Evolutionary conservation across 352 stramenopile species (phyloP).

Genomic region (Globisporangium echinulatum): DNA sequence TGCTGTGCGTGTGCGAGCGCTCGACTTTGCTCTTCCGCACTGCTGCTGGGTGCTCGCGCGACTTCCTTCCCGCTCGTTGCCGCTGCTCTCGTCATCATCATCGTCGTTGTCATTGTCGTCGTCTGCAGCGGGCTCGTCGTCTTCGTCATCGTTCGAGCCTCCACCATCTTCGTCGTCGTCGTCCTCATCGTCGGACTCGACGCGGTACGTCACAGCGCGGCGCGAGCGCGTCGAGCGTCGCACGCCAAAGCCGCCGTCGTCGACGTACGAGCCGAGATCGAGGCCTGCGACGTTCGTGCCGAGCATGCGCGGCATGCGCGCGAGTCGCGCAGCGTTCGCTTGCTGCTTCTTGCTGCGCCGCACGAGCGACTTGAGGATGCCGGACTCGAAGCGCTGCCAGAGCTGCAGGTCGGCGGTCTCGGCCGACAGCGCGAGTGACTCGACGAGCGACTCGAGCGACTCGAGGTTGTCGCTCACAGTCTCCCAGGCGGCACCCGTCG

Average conservation of each 20-base stretch:
- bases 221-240: slow-evolving; percentile 39
- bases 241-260: slow-evolving; percentile 21
- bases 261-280: slow-evolving; percentile 19
- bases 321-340: slow-evolving; percentile 32
- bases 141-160: slow-evolving; percentile 10
- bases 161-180: slow-evolving; percentile 22
- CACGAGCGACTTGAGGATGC: slow-evolving; percentile 43
- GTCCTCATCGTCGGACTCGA: slow-evolving; percentile 29
- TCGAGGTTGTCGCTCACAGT: slow-evolving; percentile 51
- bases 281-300: slow-evolving; percentile 16
- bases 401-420: slow-evolving; percentile 46
- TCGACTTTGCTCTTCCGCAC: slow-evolving; percentile 3
- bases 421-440: slow-evolving; percentile 40
- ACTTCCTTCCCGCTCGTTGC: slow-evolving; percentile 6
- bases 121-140: slow-evolving; percentile 6
- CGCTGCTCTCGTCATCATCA: slow-evolving; percentile 15
- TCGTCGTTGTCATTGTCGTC: slow-evolving; percentile 15
- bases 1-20: background rate
- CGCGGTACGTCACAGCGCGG: slow-evolving; percentile 41
- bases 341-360: slow-evolving; percentile 39
- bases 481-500: slow-evolving; percentile 27
- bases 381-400: slow-evolving; percentile 34
- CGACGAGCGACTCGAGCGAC: slow-evolving; percentile 40
- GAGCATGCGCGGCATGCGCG: slow-evolving; percentile 37
- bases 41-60: background rate